A percentile compares a stretch with the other conserved stretches of the same genome.
These are phyloP conservation scores for Typha latifolia DNA, from an alignment of 176 grass and related monocot species.

Conservation along the genomic window DNA sequence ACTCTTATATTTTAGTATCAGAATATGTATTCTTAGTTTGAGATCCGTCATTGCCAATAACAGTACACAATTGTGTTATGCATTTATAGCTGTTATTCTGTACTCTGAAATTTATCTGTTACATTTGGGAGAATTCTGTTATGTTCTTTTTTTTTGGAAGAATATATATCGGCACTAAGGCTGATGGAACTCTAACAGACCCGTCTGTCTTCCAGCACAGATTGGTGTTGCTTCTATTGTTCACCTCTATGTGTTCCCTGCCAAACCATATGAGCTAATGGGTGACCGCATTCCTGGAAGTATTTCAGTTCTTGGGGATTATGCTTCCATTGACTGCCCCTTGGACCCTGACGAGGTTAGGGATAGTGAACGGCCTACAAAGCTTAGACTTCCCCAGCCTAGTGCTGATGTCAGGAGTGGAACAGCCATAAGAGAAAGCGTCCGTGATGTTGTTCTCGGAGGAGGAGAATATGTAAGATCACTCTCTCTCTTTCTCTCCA, in stretches of 20 bases:
- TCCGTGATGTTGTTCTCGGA: constrained; percentile 76
- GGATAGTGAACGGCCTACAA: constrained; percentile 61
- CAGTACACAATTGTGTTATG: too few species aligned
- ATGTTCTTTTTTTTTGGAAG: too few species aligned
- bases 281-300: constrained; percentile 37
- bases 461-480: constrained; percentile 87
- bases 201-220: constrained; percentile 36
- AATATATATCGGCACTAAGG: too few species aligned
- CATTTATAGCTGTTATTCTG: too few species aligned
- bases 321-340: constrained; percentile 69
- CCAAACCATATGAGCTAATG: constrained; percentile 74
- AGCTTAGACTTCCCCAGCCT: constrained; percentile 55
- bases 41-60: too few species aligned
- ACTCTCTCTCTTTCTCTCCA: neutral
- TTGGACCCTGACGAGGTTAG: constrained; percentile 84
- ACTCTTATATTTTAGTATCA: too few species aligned
- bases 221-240: constrained; percentile 77
- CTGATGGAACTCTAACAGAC: constrained; percentile 14
- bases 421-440: constrained; percentile 71
- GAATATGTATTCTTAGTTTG: too few species aligned
- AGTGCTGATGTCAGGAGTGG: constrained; percentile 29
- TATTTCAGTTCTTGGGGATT: constrained; percentile 78
- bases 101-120: constrained; percentile 3
- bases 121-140: too few species aligned
- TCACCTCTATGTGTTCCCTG: constrained; percentile 85